Base-by-base conservation (phyloP, 148 eudicot genomes). In the Cornus kousa region DNA sequence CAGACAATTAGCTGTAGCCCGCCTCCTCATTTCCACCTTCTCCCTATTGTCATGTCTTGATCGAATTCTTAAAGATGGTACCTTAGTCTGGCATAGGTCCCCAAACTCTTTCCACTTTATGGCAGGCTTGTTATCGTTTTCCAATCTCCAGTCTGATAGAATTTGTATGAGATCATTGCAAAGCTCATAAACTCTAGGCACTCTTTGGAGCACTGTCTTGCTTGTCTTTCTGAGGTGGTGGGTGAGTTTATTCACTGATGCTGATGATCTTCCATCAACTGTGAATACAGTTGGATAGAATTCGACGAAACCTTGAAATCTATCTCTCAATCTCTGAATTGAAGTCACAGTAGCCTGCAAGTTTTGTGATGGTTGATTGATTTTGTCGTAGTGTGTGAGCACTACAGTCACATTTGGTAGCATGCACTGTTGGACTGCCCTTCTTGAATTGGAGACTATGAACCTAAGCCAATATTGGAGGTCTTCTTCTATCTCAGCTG, bases 401-500 rank as follows among this genome's bases (percentile, higher is more conserved):
- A 91, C 93, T 55, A 92, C 78, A 62, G 97, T 89, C 43, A 92
- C 94, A 86, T 89, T 92, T 39, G 99, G 95, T 70, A 93, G 86
- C 90, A 90, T 87, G 79, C 95, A 90, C 79, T 92, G 99, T 84
- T 91, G 92, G 74, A 84, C 93, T 32, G 95, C 92, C 79, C 88
- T 88, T 85, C 68, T 90, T 40, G 98, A 96, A 90, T 93, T 93
- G 69, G 99, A 91, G 68, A 92, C 95, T 68, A 93, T 88, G 83
- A 87, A 91, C 74, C 97, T 89, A 19, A 96, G 98, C 99, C 99
- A 96, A 81, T 93, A 92, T 43, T 90, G 90, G 14, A 96, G 81
- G 77, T 96, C 99, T 80, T 95, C 94, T 91, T 92, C 95, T 9
- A 96, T 79, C 82, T 93, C 98, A 62, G 71, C 24, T 8, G 92